Evolutionary conservation across 1,284 basidiomycete species (phyloP), one percentile per base, ranked within the genome.

Genomic region (Microbotryum intermedium): DNA sequence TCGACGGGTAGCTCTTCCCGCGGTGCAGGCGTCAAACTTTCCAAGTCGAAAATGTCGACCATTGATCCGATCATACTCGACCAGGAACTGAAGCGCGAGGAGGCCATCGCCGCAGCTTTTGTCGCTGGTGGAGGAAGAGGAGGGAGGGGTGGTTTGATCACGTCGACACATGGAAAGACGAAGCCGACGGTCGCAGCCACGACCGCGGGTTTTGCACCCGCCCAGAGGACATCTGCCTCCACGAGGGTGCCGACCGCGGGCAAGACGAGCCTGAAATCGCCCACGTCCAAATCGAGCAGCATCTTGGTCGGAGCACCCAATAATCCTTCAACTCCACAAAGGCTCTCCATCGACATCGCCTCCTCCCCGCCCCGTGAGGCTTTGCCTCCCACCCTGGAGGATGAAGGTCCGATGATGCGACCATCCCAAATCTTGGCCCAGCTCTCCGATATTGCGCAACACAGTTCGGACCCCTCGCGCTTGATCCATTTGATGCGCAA

Each of bases 391-490:
- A 21, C 28, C 20, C 18, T 30, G 18, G 44, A 57, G 34, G 61
- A 64, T 18, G 55, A 53, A 13, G 39, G 34, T 20, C 34, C 56
- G 13, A 58, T 65, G 9, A 53, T 63, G 16, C 64, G 64, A 6
- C 66, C 66, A 2, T 68, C 66, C 5, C 51, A 56, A 30, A 57
- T 68, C 26, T 60, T 68, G 42, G 52, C 64, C 0, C 64, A 61
- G 4, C 50, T 68, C n/a, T 25, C 55, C 39, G 57, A 61, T 7
- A 28, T 60, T 16, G 6, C 57, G 3, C 34, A n/a, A 10, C 28
- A 28, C n/a, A 43, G 34, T 1, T 43, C 46, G 20, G 55, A 61
- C 45, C 43, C 49, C 0, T 11, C 39, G 10, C 47, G 46, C 3
- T 59, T 55, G 30, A 57, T 61, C 8, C 60, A 59, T 3, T 58